These are phyloP conservation scores for Stereocaulon alpinum DNA, from an alignment of 495 filamentous ascomycete species.

Conservation along the genomic window DNA sequence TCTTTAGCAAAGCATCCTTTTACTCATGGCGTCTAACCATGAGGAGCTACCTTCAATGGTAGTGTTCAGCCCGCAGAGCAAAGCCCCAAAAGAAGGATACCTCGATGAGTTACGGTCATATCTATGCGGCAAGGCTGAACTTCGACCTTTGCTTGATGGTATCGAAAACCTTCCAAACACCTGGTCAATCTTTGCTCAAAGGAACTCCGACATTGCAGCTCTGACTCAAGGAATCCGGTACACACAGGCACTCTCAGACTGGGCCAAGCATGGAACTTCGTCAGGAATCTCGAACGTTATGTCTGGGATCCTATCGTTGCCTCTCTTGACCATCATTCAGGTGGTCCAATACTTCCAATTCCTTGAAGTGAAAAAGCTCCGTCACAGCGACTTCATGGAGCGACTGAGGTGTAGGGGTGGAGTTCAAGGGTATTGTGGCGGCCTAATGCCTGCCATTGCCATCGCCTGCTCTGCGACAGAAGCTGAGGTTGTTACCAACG, in stretches of 20 bases:
- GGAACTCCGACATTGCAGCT: slow-evolving; percentile 8
- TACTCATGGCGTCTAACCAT: slow-evolving; percentile 2
- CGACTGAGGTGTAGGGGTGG: slow-evolving; percentile 16
- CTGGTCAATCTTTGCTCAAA: slow-evolving; percentile 12
- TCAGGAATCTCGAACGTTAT: slow-evolving; percentile 13
- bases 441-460: slow-evolving; percentile 23
- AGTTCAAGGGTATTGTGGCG: slow-evolving; percentile 25
- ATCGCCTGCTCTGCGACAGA: slow-evolving; percentile 25
- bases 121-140: slow-evolving; percentile 6
- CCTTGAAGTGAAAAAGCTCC: slow-evolving; percentile 17
- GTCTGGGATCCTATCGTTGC: slow-evolving; percentile 26
- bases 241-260: slow-evolving; percentile 12
- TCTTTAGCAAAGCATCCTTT: background rate
- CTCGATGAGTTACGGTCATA: slow-evolving; percentile 4
- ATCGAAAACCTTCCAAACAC: slow-evolving; percentile 5
- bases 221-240: slow-evolving; percentile 15
- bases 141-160: slow-evolving; percentile 10
- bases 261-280: slow-evolving; percentile 11
- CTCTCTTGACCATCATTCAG: slow-evolving; percentile 25
- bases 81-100: slow-evolving; percentile 8
- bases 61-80: slow-evolving; percentile 15
- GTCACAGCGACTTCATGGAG: slow-evolving; percentile 9
- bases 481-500: slow-evolving; percentile 20
- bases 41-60: slow-evolving; percentile 12
- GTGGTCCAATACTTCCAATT: slow-evolving; percentile 27